Base-by-base conservation (phyloP, 1,284 basidiomycete species). In the Phellinidium pouzarii region DNA sequence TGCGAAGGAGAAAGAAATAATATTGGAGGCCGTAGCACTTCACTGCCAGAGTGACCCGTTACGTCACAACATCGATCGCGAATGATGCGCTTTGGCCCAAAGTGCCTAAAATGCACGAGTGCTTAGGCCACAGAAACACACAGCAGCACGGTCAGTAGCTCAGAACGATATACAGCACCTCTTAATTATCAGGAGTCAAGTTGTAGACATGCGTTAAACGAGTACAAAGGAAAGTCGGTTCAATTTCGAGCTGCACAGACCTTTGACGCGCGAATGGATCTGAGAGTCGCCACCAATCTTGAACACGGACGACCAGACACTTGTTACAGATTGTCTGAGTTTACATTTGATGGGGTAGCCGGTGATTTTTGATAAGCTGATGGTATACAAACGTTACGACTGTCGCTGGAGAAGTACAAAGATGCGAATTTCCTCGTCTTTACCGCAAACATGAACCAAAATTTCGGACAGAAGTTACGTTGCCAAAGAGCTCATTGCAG, bases 11-110 rank as follows among this genome's bases (percentile, higher is more conserved):
- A 44, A 41, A 14, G 42, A 34, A 36, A 34, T 37, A 44, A 44
- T n/a, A n/a, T n/a, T n/a, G n/a, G n/a, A 42, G 43, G 50, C 50
- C 50, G 7, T n/a, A 51, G 42, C 50, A 44, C 42, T 17, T 40
- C 37, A 40, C 37, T n/a, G 37, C 37, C 11, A 40, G n/a, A 3
- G 37, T 40, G 19, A 40, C 37, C 7, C 37, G 37, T 40, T 2
- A 40, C 37, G 37, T 40, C 37, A 17, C 19, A 17, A 2, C 19
- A 17, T 20, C 19, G 37, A 40, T 40, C 19, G 19, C 19, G 11
- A 7, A 40, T 20, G 37, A 40, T 40, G 8, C n/a, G 37, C 37
- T 40, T 23, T 34, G 36, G 31, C 42, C 42, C 42, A 44, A 25
- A 9, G 23, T 12, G 26, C 23, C 19, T 25, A 44, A 34, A 34